Conservation (phyloP, 2,329 filamentous ascomycete genomes). For the Pestalotiopsis sp. region DNA sequence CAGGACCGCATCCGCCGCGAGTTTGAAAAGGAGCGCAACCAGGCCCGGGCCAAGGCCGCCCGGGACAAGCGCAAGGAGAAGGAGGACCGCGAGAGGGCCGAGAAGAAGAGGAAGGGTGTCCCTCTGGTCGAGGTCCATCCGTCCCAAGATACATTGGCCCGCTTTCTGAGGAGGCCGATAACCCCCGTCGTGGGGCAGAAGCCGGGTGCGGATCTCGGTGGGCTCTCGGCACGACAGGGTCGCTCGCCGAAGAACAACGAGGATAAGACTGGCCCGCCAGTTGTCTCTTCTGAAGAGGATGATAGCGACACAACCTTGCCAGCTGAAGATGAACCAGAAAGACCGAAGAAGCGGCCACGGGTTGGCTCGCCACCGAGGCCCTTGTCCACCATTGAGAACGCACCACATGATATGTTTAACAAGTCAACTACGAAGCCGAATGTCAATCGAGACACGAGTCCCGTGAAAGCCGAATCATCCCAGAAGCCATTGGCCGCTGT, state of each 20-base stretch:
- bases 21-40: slow-evolving; percentile 50
- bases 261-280: neutral
- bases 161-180: slow-evolving; percentile 45
- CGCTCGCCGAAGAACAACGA: neutral
- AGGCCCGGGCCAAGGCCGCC: slow-evolving; percentile 49
- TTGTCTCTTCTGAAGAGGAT: neutral
- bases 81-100: slow-evolving; percentile 50
- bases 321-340: neutral
- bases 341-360: slow-evolving; percentile 10
- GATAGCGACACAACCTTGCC: slow-evolving; percentile 9
- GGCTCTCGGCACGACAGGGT: neutral
- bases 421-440: neutral
- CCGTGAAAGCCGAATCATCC: neutral
- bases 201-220: slow-evolving; percentile 5
- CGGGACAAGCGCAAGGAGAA: slow-evolving; percentile 60
- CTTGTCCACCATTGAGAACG: neutral
- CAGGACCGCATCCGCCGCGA: slow-evolving; percentile 58
- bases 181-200: neutral
- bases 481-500: neutral
- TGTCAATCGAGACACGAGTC: neutral
- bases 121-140: slow-evolving; percentile 57
- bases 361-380: neutral
- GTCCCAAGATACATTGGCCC: slow-evolving; percentile 59
- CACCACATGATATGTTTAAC: neutral
- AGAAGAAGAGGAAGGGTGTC: slow-evolving; percentile 52